Base-by-base conservation (phyloP, 2,329 filamentous ascomycete species). In the Claviceps maximensis region DNA sequence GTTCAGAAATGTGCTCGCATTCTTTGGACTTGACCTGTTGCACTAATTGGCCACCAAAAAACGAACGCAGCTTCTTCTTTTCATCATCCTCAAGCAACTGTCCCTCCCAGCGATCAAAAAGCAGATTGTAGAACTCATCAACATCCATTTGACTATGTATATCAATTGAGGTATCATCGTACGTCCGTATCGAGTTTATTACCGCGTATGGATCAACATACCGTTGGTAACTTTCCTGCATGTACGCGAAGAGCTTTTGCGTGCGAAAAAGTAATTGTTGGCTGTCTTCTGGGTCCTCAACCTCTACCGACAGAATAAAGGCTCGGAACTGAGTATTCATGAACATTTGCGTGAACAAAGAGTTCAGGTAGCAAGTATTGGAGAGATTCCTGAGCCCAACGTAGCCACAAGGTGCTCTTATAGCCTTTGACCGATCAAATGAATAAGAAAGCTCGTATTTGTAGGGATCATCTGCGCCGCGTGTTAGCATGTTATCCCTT, bases 311-410 rank as follows among this genome's bases (percentile, higher is more conserved):
- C 55, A 97, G 75, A 59, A 98, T 86, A 66, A 97, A 95, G 17
- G 80, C 77, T 19, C 93, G 84, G 62, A 98, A 97, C 7, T 82
- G 77, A 17, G 87, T 71, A 63, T 98, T 97, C 89, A 96, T 97
- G 72, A 91, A 98, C 0, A 98, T 79, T 64, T 98, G 93, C 0
- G 89, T 91, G 56, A 97, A 77, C 0, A 98, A 74, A 0, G 93
- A 97, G 65, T 98, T 98, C 64, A 97, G 78, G 65, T 98, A 98
- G 69, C 93, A 98, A 0, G 94, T 97, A 64, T 96, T 95, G 10
- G 89, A 93, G 17, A 96, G 77, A 62, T 98, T 98, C 53, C 79
- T 79, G n/a, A 98, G 69, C 1, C 93, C 93, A n/a, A 86, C 82
- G 64, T 95, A 95, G 21, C 89, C 89, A 57, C 86, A 86, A 1